These are phyloP conservation scores for Phialophora chinensis DNA, from an alignment of 2,329 filamentous ascomycete genomes.

Conservation along the genomic window DNA sequence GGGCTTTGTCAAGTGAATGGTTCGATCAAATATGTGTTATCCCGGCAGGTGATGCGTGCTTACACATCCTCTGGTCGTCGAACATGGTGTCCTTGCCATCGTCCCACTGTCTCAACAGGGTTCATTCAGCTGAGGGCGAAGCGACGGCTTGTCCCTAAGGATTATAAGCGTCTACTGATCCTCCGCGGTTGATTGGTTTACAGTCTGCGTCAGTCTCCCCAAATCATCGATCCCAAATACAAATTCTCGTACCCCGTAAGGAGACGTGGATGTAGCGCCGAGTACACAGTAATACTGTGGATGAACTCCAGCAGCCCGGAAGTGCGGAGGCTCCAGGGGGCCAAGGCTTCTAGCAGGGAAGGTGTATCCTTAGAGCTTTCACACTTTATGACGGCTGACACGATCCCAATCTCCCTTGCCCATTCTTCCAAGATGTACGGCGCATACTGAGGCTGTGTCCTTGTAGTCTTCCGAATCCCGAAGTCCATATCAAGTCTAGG, in stretches of 20 bases:
- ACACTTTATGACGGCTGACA: not conserved
- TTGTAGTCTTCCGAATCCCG: slow-evolving; percentile 15
- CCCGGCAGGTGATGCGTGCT: slow-evolving; percentile 17
- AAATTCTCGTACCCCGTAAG: not conserved
- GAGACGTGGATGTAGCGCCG: not conserved
- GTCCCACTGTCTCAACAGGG: slow-evolving; percentile 8
- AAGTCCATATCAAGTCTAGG: slow-evolving; percentile 1
- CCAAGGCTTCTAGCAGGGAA: not conserved
- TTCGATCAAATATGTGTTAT: not conserved
- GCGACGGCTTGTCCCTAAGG: not conserved
- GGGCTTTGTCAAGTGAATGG: not conserved
- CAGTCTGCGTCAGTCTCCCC: not conserved
- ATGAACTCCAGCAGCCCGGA: not conserved
- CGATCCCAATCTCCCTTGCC: not conserved
- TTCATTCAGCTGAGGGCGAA: not conserved
- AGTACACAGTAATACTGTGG: not conserved
- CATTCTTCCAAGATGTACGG: not conserved
- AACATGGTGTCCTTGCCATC: slow-evolving; percentile 5
- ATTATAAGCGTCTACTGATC: not conserved
- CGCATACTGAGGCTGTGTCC: slow-evolving; percentile 8
- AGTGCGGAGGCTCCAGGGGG: not conserved
- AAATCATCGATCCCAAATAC: not conserved
- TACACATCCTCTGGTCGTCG: slow-evolving; percentile 4
- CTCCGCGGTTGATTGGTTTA: not conserved
- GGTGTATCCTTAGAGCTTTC: not conserved